These are phyloP conservation scores for Symmetrospora coprosmae DNA, from an alignment of 768 basidiomycete species.

Conservation along the genomic window DNA sequence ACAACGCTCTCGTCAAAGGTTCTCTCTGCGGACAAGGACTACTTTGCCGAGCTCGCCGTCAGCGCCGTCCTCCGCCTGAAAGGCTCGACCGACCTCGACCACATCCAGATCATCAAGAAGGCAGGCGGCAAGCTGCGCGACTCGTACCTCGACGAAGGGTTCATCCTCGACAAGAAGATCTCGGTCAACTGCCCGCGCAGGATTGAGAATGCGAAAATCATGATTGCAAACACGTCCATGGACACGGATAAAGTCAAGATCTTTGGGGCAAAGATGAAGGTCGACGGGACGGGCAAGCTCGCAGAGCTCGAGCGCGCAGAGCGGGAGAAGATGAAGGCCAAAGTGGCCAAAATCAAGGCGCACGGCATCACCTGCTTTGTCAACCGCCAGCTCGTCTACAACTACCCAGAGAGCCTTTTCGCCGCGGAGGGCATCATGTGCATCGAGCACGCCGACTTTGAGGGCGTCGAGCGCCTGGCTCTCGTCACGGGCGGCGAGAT, in stretches of 20 bases:
- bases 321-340: slow-evolving; percentile 96
- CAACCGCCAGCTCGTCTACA: slow-evolving; percentile 96
- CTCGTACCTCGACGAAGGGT: slow-evolving; percentile 95
- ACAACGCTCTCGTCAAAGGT: slow-evolving; percentile 95
- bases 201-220: slow-evolving; percentile 82
- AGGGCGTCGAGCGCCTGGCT: slow-evolving; percentile 89
- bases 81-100: slow-evolving; percentile 92
- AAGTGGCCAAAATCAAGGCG: slow-evolving; percentile 82
- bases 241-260: slow-evolving; percentile 99
- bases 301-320: slow-evolving; percentile 97
- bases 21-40: slow-evolving; percentile 87
- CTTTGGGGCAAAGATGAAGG: slow-evolving; percentile 89
- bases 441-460: slow-evolving; percentile 97
- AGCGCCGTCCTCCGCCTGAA: slow-evolving; percentile 74
- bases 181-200: slow-evolving; percentile 88
- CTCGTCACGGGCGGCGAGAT: slow-evolving; percentile 97
- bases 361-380: slow-evolving; percentile 96
- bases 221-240: slow-evolving; percentile 99
- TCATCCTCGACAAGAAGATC: slow-evolving; percentile 93
- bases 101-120: slow-evolving; percentile 99
- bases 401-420: slow-evolving; percentile 93
- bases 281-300: slow-evolving; percentile 88
- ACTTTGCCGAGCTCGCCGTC: slow-evolving; percentile 94
- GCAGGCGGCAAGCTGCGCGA: slow-evolving; percentile 97
- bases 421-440: slow-evolving; percentile 86